Evolutionary conservation across 2,329 filamentous ascomycete species (phyloP).

Genomic region (Fusarium mangiferae): DNA sequence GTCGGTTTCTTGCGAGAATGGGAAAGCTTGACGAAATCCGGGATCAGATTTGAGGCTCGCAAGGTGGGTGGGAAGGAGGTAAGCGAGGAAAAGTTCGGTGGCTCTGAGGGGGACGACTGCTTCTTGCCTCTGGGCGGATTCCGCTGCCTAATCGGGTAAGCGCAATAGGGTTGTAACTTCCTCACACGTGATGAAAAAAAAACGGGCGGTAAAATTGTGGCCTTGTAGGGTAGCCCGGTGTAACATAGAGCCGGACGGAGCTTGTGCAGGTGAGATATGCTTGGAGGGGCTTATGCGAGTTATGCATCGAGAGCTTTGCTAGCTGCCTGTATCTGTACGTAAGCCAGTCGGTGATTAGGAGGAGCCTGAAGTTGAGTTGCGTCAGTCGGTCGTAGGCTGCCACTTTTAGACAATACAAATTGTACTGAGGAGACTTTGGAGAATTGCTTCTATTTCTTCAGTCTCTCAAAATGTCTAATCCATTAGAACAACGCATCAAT

Average conservation of each 20-base stretch:
- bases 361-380: slow-evolving; percentile 15
- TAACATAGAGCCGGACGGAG: slow-evolving; percentile 29
- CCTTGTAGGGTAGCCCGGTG: slow-evolving; percentile 34
- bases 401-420: slow-evolving; percentile 14
- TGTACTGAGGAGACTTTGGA: background rate
- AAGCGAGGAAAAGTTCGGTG: slow-evolving; percentile 62
- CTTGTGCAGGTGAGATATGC: slow-evolving; percentile 31
- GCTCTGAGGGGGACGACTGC: slow-evolving; percentile 49
- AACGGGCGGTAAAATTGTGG: background rate
- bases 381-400: slow-evolving; percentile 28
- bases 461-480: slow-evolving; percentile 64
- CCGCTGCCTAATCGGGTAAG: slow-evolving; percentile 48
- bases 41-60: slow-evolving; percentile 65
- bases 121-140: slow-evolving; percentile 52
- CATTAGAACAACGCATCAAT: slow-evolving; percentile 70
- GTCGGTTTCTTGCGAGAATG: slow-evolving; percentile 59
- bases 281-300: slow-evolving; percentile 32
- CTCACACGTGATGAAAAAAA: slow-evolving; percentile 50
- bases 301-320: slow-evolving; percentile 34
- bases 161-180: slow-evolving; percentile 49
- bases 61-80: slow-evolving; percentile 59
- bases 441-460: background rate
- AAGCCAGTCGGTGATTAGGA: slow-evolving; percentile 23
- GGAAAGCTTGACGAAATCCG: slow-evolving; percentile 65
- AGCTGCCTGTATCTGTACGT: slow-evolving; percentile 9